A percentile compares a stretch with the other conserved stretches of the same genome.
Conservation (phyloP, 495 filamentous ascomycete species). For the Parathielavia appendiculata region DNA sequence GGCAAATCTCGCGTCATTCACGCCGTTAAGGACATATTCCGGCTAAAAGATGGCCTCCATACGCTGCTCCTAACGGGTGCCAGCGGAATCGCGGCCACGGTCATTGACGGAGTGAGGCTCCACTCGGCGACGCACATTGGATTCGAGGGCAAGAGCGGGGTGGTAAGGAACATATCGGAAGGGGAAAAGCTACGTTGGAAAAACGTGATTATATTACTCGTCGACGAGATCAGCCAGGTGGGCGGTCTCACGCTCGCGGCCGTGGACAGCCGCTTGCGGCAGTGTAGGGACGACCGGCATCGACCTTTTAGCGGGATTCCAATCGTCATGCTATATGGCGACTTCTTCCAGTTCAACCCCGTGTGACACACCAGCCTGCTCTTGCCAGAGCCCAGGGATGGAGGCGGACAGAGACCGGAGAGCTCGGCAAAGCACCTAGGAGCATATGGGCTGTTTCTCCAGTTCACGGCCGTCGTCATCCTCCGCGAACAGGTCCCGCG, state of each 20-base stretch:
- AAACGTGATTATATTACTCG: not conserved
- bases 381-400: conserved; percentile 7
- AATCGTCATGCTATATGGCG: conserved; percentile 11
- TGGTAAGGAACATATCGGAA: conserved; percentile 4
- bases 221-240: conserved; percentile 12
- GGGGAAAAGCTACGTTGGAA: conserved; percentile 9
- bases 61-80: conserved; percentile 5
- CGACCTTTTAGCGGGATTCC: conserved; percentile 10
- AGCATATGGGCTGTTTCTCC: conserved; percentile 10
- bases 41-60: conserved; percentile 8
- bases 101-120: conserved; percentile 10
- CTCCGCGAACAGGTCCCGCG: conserved; percentile 10
- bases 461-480: conserved; percentile 12
- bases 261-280: conserved; percentile 5
- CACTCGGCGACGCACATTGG: conserved; percentile 6
- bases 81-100: conserved; percentile 2
- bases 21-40: conserved; percentile 2
- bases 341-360: conserved; percentile 18
- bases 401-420: conserved; percentile 6
- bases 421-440: conserved; percentile 9
- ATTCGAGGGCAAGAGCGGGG: not conserved
- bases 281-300: conserved; percentile 2
- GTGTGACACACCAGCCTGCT: conserved; percentile 13
- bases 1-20: not conserved
- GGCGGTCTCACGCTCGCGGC: conserved; percentile 6